Evolutionary conservation across 192 early-diverging fungal species (phyloP).

Genomic region (Gonapodya prolifera): DNA sequence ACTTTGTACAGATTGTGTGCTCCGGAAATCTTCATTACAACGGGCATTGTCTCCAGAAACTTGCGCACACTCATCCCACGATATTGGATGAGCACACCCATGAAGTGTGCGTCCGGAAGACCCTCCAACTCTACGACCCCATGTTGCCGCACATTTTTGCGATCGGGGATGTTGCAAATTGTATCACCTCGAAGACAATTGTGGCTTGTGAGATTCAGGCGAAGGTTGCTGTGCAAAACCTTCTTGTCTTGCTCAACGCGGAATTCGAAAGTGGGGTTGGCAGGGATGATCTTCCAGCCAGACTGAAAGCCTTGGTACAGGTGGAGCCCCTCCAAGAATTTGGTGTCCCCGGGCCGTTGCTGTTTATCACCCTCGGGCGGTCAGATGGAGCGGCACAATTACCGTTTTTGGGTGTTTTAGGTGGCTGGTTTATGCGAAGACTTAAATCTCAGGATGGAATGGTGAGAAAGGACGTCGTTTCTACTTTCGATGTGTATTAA

Average conservation of each 20-base stretch:
- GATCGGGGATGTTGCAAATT: conserved; percentile 34
- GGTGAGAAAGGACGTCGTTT: not conserved
- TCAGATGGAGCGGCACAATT: not conserved
- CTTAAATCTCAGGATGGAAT: not conserved
- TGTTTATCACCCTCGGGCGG: not conserved
- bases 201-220: not conserved
- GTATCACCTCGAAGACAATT: not conserved
- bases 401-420: not conserved
- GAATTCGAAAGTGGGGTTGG: not conserved
- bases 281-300: not conserved
- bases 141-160: conserved; percentile 31
- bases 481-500: not conserved
- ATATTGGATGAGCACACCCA: conserved; percentile 18
- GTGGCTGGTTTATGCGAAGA: not conserved
- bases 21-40: conserved; percentile 10
- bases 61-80: not conserved
- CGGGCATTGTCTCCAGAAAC: not conserved
- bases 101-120: conserved; percentile 27
- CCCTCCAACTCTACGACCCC: conserved; percentile 25
- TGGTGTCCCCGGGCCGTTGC: not conserved
- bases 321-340: not conserved
- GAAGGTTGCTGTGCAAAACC: not conserved
- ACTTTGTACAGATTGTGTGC: conserved; percentile 7
- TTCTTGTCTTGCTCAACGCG: not conserved
- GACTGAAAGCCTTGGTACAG: not conserved